Evolutionary conservation across 1,284 basidiomycete species (phyloP), one percentile per base, ranked within the genome.

Genomic region (Irpex sp.): DNA sequence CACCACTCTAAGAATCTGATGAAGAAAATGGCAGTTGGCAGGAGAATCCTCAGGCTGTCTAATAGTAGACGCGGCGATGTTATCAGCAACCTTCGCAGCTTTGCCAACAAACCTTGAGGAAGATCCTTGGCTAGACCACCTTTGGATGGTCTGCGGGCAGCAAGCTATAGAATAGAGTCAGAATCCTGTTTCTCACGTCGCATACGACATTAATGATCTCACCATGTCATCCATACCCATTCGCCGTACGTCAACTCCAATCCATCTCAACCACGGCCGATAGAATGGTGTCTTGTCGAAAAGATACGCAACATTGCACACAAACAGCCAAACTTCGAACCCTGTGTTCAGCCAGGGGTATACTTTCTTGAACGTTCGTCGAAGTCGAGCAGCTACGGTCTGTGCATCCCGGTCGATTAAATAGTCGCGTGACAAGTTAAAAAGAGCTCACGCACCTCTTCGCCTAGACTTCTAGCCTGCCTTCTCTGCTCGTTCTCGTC

Each of bases 1-100:
- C 97, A 99, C 96, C 97, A 99, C 77, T 99, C 96, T 37, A 98
- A 82, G 76, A 99, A 97, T 77, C 97, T 98, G 81, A 99, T 85
- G 74, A 95, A 91, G 76, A 99, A 97, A 65, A 99, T 96, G 40
- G 94, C 89, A 3, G 93, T 92, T 1, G 97, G 95, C 8, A 97
- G 84, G 13, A 96, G 83, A 55, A 97, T 81, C 68, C 91, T 88
- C 56, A 96, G 80, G 1, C 90, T 93, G 71, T 93, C 89, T 47
- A 93, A 80, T 6, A 92, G 69, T 52, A 88, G 74, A 55, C 81
- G 82, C 4, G 91, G 91, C 8, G 87, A 85, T 47, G 75, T 76
- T 60, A 78, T 68, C 19, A 90, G 64, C 26, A 85, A 69, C 19
- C 77, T 76, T 65, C 78, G 80, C 38, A 88, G 64, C 58, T 76